phyloP scores from a whole-genome alignment of 805 yeast species.

The Metschnikowia shivogae region DNA sequence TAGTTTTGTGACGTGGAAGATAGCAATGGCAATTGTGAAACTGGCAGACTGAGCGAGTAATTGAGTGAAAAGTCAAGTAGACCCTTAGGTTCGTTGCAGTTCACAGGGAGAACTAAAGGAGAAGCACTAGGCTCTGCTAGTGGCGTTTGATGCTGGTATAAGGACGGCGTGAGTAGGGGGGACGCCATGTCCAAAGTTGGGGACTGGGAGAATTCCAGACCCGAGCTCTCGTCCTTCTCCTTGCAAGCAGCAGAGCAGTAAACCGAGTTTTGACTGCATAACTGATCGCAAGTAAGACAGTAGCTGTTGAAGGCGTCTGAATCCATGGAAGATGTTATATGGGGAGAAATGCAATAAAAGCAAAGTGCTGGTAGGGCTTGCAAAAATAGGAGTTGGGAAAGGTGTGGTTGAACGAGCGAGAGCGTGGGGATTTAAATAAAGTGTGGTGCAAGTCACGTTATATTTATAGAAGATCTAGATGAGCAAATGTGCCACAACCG shows the following conservation, averaged over 20 bases:
- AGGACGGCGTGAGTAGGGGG: slow-evolving; percentile 37
- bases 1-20: slow-evolving; percentile 35
- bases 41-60: slow-evolving; percentile 24
- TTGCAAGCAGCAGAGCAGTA: slow-evolving; percentile 33
- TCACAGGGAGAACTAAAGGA: slow-evolving; percentile 23
- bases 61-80: slow-evolving; percentile 32
- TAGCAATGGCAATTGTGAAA: slow-evolving; percentile 10
- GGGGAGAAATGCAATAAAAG: neutral
- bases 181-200: slow-evolving; percentile 25
- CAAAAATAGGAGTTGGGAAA: neutral
- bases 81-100: slow-evolving; percentile 16
- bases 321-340: slow-evolving; percentile 8
- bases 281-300: slow-evolving; percentile 20
- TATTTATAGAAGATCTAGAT: slow-evolving; percentile 17
- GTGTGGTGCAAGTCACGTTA: slow-evolving; percentile 13
- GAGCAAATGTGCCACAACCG: slow-evolving; percentile 7
- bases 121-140: slow-evolving; percentile 17
- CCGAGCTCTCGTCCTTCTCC: slow-evolving; percentile 28
- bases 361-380: neutral
- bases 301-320: slow-evolving; percentile 22
- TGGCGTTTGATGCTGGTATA: slow-evolving; percentile 24
- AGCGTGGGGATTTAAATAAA: slow-evolving; percentile 5
- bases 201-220: slow-evolving; percentile 14
- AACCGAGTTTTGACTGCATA: slow-evolving; percentile 16
- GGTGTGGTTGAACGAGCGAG: neutral